Conservation (phyloP, 768 basidiomycete species). For the Boletus rufocinnamomeus region DNA sequence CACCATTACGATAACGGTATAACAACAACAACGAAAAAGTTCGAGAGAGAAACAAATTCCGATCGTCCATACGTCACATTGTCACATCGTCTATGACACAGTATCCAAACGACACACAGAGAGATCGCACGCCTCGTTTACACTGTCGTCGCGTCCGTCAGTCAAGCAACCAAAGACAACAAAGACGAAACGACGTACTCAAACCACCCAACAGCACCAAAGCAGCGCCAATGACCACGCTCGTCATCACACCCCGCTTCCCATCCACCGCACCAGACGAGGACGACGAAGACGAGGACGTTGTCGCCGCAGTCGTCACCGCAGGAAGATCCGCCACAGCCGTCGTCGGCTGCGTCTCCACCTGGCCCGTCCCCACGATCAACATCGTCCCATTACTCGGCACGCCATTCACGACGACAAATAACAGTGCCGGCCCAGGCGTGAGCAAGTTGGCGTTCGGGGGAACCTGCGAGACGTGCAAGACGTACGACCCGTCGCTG, state of each 20-base stretch:
- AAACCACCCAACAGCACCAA: not conserved
- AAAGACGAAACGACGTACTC: constrained; percentile 1
- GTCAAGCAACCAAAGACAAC: not conserved
- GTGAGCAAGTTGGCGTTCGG: constrained; percentile 85
- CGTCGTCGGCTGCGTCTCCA: constrained; percentile 67
- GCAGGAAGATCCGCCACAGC: constrained; percentile 43
- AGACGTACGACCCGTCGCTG: constrained; percentile 68
- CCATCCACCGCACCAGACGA: not conserved
- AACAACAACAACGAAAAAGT: not conserved
- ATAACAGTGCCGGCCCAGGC: constrained; percentile 86
- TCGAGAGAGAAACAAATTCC: too few relatives aligned
- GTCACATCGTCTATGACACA: not conserved
- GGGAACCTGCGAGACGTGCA: constrained; percentile 82
- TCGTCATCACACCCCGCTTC: not conserved
- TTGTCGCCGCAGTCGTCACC: constrained; percentile 25
- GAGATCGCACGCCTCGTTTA: not conserved
- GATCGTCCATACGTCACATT: not conserved
- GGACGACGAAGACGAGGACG: not conserved
- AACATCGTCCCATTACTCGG: constrained; percentile 79
- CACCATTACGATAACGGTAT: too few relatives aligned
- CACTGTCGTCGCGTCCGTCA: not conserved
- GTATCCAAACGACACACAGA: not conserved
- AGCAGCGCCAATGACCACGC: not conserved
- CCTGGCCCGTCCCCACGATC: constrained; percentile 74
- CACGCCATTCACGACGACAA: constrained; percentile 80